These are phyloP conservation scores for Irpex sp. DNA, from an alignment of 1,284 basidiomycete species.

Conservation along the genomic window DNA sequence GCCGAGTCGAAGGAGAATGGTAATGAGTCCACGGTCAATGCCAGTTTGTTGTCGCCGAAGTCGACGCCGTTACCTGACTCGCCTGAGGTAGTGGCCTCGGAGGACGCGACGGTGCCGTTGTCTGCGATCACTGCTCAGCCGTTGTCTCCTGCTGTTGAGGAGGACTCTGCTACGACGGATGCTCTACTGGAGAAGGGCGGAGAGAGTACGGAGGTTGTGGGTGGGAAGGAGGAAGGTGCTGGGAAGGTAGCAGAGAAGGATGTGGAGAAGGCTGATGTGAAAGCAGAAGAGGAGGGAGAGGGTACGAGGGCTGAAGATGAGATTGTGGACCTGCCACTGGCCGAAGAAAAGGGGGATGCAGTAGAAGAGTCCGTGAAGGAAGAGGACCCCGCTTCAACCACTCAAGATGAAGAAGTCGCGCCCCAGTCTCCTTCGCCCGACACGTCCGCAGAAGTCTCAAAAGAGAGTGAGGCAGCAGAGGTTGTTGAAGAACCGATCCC, in stretches of 20 bases:
- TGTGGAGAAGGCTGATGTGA: background rate
- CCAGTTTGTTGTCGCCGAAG: conserved; percentile 33
- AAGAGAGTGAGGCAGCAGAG: background rate
- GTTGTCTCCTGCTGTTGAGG: conserved; percentile 1
- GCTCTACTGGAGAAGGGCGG: background rate
- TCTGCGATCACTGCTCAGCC: conserved; percentile 5
- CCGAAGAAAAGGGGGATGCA: background rate
- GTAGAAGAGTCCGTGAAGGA: background rate
- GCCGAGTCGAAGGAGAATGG: too few species aligned
- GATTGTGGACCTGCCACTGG: background rate
- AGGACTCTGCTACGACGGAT: background rate
- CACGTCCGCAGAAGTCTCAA: background rate
- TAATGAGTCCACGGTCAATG: too few species aligned
- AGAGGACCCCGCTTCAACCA: background rate
- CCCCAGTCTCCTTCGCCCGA: background rate
- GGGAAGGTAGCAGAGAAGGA: background rate
- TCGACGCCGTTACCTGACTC: conserved; percentile 44
- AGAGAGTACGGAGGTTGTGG: background rate
- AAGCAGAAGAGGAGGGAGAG: background rate
- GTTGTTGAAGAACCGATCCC: too few species aligned
- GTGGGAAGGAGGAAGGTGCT: background rate
- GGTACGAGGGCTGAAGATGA: background rate
- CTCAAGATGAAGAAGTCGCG: background rate
- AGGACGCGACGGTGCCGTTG: conserved; percentile 5
- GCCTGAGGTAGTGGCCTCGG: conserved; percentile 24